Base-by-base conservation (phyloP, 345 rosid species). In the Laguncularia racemosa region DNA sequence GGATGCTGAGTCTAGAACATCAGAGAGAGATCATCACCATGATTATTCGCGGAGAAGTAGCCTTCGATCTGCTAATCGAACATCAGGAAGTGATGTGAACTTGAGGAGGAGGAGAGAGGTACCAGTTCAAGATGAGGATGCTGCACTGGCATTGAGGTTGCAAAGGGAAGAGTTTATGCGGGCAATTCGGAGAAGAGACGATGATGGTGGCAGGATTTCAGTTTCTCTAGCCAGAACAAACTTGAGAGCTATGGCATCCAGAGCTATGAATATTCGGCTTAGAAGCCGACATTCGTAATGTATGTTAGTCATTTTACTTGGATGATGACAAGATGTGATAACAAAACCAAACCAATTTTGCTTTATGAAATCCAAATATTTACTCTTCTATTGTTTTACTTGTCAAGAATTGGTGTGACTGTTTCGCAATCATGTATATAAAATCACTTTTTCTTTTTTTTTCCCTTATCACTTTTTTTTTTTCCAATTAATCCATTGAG, bases 221-320 rank as follows among this genome's bases (percentile, higher is more conserved):
- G 55, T 78, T 26, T 75, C 79, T 19, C 50, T 59, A 33, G 99
- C 97, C 44, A 82, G 95, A 82, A 84, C 84, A 67, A 93, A 89
- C 68, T 60, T 87, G 56, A 77, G 97, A 78, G 96, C 97, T 18
- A 82, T 89, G 92, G 96, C 95, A 57, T 82, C 99, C 47, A 82
- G 92, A 71, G 97, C 96, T 55, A 60, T 74, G 51, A 80, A 53
- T 57, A 23, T 70, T 46, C 73, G 87, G 6, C 64, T 64, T 12
- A 74, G 89, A 74, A 52, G 72, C 45, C 76, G 48, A 45, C 40
- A 33, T 33, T 33, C 40, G 6, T 33, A 33, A 33, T 33, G 40
- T 33, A 33, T 33, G 7, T 33, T 33, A 33, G 40, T 7, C 7
- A 10, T 33, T 6, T 33, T 33, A 7, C 40, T 33, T 33, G 40